phyloP scores from a whole-genome alignment of 208 protist species.

The Leishmania amazonensis region DNA sequence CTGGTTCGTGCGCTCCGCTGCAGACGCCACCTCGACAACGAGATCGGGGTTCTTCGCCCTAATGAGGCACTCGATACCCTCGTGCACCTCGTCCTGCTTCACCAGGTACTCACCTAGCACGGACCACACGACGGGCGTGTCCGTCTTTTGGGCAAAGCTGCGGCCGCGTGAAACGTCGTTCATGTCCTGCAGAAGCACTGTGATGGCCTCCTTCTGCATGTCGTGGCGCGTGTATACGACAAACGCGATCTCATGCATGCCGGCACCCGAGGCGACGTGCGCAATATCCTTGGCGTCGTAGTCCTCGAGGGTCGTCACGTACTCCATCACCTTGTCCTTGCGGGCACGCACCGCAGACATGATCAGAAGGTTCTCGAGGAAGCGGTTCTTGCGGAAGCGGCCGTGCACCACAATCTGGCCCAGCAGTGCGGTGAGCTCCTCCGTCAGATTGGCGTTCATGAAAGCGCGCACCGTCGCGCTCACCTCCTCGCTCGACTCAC shows the following conservation, averaged over 20 bases:
- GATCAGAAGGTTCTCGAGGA: constrained; percentile 99
- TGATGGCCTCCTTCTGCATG: constrained; percentile 96
- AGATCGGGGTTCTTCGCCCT: constrained; percentile 96
- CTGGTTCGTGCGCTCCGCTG: constrained; percentile 90
- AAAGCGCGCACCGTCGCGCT: constrained; percentile 99
- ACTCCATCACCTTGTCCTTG: constrained; percentile 98
- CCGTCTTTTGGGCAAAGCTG: constrained; percentile 95
- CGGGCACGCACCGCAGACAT: constrained; percentile 98
- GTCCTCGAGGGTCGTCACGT: constrained; percentile 98
- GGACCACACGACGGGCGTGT: constrained; percentile 94
- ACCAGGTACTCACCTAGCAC: constrained; percentile 97
- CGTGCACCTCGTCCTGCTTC: constrained; percentile 83
- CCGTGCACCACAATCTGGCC: constrained; percentile 99
- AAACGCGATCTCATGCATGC: constrained; percentile 99
- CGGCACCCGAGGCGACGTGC: constrained; percentile 92
- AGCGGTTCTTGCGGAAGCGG: constrained; percentile 97
- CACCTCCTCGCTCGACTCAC: constrained; percentile 97
- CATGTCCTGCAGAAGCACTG: constrained; percentile 98
- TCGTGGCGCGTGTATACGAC: constrained; percentile 99
- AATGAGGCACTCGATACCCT: constrained; percentile 98
- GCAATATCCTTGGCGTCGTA: constrained; percentile 99
- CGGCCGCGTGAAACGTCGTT: constrained; percentile 94
- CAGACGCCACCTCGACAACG: constrained; percentile 93
- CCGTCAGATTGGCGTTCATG: constrained; percentile 98
- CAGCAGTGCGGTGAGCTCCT: constrained; percentile 99